These are phyloP conservation scores for Penicillium sp. DNA, from an alignment of 2,329 filamentous ascomycete genomes.

Conservation along the genomic window DNA sequence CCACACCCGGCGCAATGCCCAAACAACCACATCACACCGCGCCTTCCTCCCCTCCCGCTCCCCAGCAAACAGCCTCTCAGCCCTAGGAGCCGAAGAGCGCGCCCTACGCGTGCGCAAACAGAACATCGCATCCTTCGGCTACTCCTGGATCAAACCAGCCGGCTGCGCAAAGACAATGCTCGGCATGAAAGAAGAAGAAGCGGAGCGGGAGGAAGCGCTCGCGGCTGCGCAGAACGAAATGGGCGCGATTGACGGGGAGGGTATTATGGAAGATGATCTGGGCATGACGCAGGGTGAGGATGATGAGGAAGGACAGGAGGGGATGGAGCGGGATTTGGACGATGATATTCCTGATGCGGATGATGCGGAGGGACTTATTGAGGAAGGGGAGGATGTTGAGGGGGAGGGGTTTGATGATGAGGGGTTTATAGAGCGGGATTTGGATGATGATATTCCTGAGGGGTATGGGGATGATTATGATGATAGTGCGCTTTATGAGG, in stretches of 20 bases:
- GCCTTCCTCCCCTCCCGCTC: constrained; percentile 50
- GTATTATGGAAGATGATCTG: constrained; percentile 44
- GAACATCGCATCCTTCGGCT: constrained; percentile 85
- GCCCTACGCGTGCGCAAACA: constrained; percentile 75
- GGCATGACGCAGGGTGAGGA: constrained; percentile 23
- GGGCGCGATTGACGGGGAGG: constrained; percentile 57
- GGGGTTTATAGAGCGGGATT: constrained; percentile 59
- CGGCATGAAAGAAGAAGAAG: constrained; percentile 84
- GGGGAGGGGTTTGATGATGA: constrained; percentile 58
- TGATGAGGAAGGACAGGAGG: constrained; percentile 41
- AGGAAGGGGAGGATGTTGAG: constrained; percentile 44
- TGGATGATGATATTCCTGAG: constrained; percentile 76
- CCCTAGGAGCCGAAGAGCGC: constrained; percentile 76
- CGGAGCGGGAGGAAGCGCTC: constrained; percentile 84
- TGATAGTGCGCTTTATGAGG: constrained; percentile 44
- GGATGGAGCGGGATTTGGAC: constrained; percentile 49
- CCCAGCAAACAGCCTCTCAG: constrained; percentile 67
- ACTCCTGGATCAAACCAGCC: constrained; percentile 86
- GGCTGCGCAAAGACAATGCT: constrained; percentile 88
- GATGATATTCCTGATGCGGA: constrained; percentile 52
- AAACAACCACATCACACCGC: constrained; percentile 26
- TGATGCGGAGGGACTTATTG: constrained; percentile 40
- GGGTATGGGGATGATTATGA: constrained; percentile 54
- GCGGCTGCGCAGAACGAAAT: constrained; percentile 76
- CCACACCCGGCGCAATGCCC: constrained; percentile 34